These are phyloP conservation scores for Calonectria henricotiae DNA, from an alignment of 2,329 filamentous ascomycete genomes.

Conservation along the genomic window DNA sequence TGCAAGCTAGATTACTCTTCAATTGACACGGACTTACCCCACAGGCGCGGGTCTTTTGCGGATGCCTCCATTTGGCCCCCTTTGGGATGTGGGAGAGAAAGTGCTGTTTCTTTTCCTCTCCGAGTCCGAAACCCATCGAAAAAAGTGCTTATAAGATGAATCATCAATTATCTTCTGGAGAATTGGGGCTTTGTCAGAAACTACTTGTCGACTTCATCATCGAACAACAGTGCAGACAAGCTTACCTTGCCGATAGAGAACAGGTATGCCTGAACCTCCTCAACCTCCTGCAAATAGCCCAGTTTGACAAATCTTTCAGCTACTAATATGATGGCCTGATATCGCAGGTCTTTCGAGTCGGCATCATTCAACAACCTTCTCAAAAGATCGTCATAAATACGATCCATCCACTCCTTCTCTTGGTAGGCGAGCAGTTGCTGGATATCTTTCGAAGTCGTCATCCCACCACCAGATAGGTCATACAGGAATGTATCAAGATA, in stretches of 20 bases:
- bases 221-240: background rate
- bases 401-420: fast-evolving
- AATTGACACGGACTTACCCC: background rate
- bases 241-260: background rate
- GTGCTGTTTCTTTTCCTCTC: background rate
- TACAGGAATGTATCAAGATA: background rate
- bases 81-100: background rate
- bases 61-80: background rate
- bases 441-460: background rate
- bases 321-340: background rate
- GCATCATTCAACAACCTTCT: fast-evolving
- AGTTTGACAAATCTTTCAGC: constrained; percentile 25
- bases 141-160: background rate
- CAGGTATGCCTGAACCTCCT: background rate
- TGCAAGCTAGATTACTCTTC: background rate
- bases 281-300: background rate
- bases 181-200: background rate
- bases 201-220: background rate
- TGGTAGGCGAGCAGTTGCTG: background rate
- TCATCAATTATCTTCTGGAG: background rate
- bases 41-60: background rate
- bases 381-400: background rate
- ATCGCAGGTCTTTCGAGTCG: background rate
- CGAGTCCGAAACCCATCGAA: background rate
- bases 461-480: background rate